phyloP scores from a whole-genome alignment of 352 stramenopile genomes.

The Phytophthora pini region DNA sequence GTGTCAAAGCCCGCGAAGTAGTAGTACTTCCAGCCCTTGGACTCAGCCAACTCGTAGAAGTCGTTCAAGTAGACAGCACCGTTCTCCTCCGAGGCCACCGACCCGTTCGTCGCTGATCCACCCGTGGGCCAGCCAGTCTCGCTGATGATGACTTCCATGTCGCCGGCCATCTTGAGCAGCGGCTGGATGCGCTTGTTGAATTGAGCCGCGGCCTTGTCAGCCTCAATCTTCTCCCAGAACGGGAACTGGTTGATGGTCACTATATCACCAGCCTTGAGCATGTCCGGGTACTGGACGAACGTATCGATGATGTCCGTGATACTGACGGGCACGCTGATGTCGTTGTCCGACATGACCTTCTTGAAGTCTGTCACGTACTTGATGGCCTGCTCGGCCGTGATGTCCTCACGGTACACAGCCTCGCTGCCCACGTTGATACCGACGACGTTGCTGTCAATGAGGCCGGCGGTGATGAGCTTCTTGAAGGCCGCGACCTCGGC shows the following conservation, averaged over 20 bases:
- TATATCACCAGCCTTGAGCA: constrained; percentile 77
- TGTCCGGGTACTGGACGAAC: constrained; percentile 78
- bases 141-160: constrained; percentile 83
- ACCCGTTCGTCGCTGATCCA: constrained; percentile 69
- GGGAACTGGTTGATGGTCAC: constrained; percentile 89
- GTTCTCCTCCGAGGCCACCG: constrained; percentile 58
- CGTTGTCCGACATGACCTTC: constrained; percentile 63
- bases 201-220: constrained; percentile 61
- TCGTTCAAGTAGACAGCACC: constrained; percentile 77
- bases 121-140: constrained; percentile 84
- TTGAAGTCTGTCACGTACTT: constrained; percentile 81
- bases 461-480: constrained; percentile 55
- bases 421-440: constrained; percentile 88
- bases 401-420: constrained; percentile 80
- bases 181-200: constrained; percentile 80
- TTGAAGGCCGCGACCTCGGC: constrained; percentile 73
- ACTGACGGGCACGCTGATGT: constrained; percentile 64
- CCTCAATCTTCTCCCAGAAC: constrained; percentile 80
- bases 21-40: constrained; percentile 86
- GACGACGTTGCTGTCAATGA: constrained; percentile 84
- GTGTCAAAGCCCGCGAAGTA: constrained; percentile 90
- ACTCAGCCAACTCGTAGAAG: constrained; percentile 71
- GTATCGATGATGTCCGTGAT: constrained; percentile 88
- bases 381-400: constrained; percentile 73
- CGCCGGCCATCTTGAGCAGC: constrained; percentile 63